Conservation (phyloP, 805 yeast species). For the Suhomyces xylopsoci region DNA sequence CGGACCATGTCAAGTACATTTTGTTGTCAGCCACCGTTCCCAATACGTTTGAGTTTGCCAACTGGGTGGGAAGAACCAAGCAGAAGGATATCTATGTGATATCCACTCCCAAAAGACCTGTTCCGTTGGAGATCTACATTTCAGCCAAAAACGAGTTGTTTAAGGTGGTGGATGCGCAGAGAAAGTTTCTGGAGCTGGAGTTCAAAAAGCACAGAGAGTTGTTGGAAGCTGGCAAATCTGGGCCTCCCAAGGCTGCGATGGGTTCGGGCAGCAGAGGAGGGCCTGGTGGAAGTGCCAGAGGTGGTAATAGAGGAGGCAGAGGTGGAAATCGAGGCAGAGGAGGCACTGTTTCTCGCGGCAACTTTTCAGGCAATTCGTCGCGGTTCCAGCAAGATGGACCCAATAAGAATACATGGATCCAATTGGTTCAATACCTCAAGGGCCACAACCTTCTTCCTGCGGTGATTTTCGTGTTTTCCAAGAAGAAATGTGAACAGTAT, state of each 20-base stretch:
- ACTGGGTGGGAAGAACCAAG: slow-evolving; percentile 97
- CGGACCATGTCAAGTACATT: slow-evolving; percentile 92
- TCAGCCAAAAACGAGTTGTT: slow-evolving; percentile 77
- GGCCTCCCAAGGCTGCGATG: slow-evolving; percentile 37
- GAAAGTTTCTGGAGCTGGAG: slow-evolving; percentile 64
- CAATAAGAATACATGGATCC: slow-evolving; percentile 73
- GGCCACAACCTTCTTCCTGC: slow-evolving; percentile 78
- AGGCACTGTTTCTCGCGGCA: slow-evolving; percentile 19
- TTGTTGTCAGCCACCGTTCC: slow-evolving; percentile 96
- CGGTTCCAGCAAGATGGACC: slow-evolving; percentile 58
- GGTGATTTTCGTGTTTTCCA: slow-evolving; percentile 89
- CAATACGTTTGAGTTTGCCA: slow-evolving; percentile 96
- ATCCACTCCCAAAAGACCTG: slow-evolving; percentile 94
- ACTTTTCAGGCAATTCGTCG: slow-evolving; percentile 23
- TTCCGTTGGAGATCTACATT: slow-evolving; percentile 81
- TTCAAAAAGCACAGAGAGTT: slow-evolving; percentile 59
- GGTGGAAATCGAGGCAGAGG: slow-evolving; percentile 27
- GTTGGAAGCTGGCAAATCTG: slow-evolving; percentile 40
- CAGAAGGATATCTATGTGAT: slow-evolving; percentile 94
- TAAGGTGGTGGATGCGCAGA: slow-evolving; percentile 71
- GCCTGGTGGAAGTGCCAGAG: slow-evolving; percentile 45
- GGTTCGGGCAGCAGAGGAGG: slow-evolving; percentile 42
- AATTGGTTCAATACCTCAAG: slow-evolving; percentile 67
- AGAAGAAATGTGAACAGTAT: slow-evolving; percentile 89
- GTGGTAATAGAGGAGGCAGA: slow-evolving; percentile 31